A percentile compares a stretch with the other conserved stretches of the same genome.
These are phyloP conservation scores for Hyphopichia homilentoma DNA, from an alignment of 805 yeast genomes.

Conservation along the genomic window DNA sequence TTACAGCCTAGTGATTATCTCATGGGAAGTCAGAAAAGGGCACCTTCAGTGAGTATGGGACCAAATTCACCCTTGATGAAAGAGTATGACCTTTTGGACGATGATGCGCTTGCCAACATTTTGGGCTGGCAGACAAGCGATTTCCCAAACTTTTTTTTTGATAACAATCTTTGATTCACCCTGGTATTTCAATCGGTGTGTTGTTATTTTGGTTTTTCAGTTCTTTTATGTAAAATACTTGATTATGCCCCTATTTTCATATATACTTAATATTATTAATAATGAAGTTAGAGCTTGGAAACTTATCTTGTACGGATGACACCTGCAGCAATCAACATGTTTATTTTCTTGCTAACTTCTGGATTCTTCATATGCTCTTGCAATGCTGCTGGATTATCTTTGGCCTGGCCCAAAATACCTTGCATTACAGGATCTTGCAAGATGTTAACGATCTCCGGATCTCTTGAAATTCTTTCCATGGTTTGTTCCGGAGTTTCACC, in stretches of 20 bases:
- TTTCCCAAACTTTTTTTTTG: conserved; percentile 38
- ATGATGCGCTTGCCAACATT: conserved; percentile 18
- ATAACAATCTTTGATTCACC: conserved; percentile 23
- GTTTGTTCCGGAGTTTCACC: conserved; percentile 95
- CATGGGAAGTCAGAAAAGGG: neutral
- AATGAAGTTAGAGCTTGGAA: conserved; percentile 1
- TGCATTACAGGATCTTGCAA: conserved; percentile 96
- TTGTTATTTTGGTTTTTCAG: neutral
- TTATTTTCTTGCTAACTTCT: conserved; percentile 81
- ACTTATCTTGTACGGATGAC: conserved; percentile 79
- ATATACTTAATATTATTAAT: neutral
- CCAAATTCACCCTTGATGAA: conserved; percentile 7
- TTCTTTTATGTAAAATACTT: neutral
- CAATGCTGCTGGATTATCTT: conserved; percentile 91
- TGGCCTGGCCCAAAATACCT: conserved; percentile 89
- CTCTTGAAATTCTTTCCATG: conserved; percentile 81
- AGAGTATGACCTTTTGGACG: conserved; percentile 13
- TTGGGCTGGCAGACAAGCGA: conserved; percentile 22
- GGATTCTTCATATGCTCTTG: conserved; percentile 98
- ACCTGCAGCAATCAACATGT: conserved; percentile 92
- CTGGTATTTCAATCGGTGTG: neutral
- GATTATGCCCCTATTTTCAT: neutral
- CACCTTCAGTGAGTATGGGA: neutral
- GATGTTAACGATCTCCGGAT: conserved; percentile 90
- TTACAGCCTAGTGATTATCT: conserved; percentile 12